Evolutionary conservation across 192 early-diverging fungal species (phyloP).

Genomic region (Glomus cerebriforme): DNA sequence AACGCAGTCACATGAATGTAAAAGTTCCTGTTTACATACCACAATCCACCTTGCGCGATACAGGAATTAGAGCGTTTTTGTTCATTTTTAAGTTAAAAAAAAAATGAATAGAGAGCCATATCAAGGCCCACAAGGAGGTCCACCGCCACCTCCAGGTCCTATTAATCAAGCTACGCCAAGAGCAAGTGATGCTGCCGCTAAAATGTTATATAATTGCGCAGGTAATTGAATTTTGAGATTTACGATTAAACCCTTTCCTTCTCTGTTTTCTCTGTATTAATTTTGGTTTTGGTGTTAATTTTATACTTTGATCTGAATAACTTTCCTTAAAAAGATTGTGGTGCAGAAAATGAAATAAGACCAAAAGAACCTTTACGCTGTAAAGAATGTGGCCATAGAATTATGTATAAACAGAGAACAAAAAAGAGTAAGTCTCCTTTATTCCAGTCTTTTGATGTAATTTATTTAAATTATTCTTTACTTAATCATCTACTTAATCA

Average conservation of each 20-base stretch:
- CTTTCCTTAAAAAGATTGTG: slow-evolving; percentile 63
- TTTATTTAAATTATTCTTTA: neutral
- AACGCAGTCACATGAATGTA: too few species aligned
- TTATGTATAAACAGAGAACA: slow-evolving; percentile 98
- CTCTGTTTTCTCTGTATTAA: too few species aligned
- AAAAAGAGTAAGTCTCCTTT: slow-evolving; percentile 70
- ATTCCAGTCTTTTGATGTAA: neutral
- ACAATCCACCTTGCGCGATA: too few species aligned
- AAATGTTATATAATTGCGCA: slow-evolving; percentile 23
- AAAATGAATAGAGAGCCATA: neutral
- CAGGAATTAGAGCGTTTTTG: too few species aligned
- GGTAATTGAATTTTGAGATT: neutral
- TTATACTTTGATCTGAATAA: too few species aligned
- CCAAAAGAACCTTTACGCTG: slow-evolving; percentile 95
- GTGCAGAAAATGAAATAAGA: slow-evolving; percentile 87
- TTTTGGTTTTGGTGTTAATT: neutral
- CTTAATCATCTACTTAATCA: too few species aligned
- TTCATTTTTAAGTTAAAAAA: too few species aligned
- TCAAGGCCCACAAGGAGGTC: slow-evolving; percentile 19
- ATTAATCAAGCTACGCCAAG: neutral
- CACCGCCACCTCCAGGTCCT: slow-evolving; percentile 2
- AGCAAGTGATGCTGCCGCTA: slow-evolving; percentile 10
- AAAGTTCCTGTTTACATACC: too few species aligned
- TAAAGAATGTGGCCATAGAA: slow-evolving; percentile 92
- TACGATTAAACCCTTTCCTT: too few species aligned